Percentiles rank a stretch among this genome's conserved stretches.
These are phyloP conservation scores for Rhizopogon vinicolor DNA, from an alignment of 768 basidiomycete genomes.

Conservation along the genomic window DNA sequence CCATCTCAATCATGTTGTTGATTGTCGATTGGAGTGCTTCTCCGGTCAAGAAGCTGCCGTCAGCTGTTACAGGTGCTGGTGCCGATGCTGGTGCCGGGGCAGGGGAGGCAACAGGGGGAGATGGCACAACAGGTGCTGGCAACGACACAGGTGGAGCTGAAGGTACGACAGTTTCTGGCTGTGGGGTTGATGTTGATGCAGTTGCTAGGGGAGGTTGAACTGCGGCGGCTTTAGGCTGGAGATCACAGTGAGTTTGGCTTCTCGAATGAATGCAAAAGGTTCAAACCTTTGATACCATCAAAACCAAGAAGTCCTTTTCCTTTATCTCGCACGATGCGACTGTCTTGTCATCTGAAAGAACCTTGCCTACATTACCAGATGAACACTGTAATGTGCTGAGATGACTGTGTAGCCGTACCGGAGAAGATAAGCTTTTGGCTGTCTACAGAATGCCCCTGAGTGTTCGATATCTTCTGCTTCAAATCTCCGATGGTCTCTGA, in stretches of 20 bases:
- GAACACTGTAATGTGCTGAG: constrained; percentile 4
- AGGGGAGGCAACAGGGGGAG: constrained; percentile 25
- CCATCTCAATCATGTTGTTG: constrained; percentile 89
- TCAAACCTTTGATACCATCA: constrained; percentile 94
- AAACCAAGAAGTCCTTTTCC: constrained; percentile 98
- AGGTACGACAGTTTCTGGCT: constrained; percentile 22
- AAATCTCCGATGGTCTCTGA: constrained; percentile 70
- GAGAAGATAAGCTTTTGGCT: constrained; percentile 94
- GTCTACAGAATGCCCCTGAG: constrained; percentile 69
- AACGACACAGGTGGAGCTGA: constrained; percentile 29
- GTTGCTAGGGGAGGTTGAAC: constrained; percentile 26
- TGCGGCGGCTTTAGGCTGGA: constrained; percentile 54
- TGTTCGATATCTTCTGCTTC: constrained; percentile 78
- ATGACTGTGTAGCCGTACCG: constrained; percentile 42
- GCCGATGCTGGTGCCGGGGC: constrained; percentile 15
- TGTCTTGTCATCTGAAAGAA: constrained; percentile 83
- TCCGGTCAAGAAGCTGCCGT: constrained; percentile 72
- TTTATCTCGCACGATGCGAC: constrained; percentile 88
- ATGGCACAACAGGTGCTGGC: constrained; percentile 26
- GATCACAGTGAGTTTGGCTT: constrained; percentile 3
- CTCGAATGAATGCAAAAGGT: neutral
- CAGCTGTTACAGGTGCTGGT: constrained; percentile 35
- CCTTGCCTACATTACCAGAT: constrained; percentile 62
- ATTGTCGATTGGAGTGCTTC: constrained; percentile 72
- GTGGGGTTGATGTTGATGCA: constrained; percentile 29